phyloP scores from a whole-genome alignment of 768 basidiomycete species.

The Cystobasidium onofrii region DNA sequence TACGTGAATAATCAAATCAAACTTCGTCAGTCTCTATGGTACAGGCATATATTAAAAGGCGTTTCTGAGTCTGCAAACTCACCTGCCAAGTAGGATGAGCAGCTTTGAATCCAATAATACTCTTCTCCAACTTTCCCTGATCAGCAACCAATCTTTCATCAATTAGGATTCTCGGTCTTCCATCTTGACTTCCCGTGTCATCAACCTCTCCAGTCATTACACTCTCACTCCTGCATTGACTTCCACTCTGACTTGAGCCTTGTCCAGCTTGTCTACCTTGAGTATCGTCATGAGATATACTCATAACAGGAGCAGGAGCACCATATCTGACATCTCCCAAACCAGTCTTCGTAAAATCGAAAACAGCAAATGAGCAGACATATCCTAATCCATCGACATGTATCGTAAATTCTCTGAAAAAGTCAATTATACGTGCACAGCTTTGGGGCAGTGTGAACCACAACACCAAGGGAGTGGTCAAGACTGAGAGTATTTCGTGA shows the following conservation, averaged over 20 bases:
- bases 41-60: no score
- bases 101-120: conserved; percentile 85
- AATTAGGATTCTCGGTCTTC: conserved; percentile 52
- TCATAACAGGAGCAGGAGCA: background rate
- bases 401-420: conserved; percentile 95
- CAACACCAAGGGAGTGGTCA: conserved; percentile 86
- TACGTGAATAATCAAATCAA: background rate
- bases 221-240: no score
- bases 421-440: conserved; percentile 85
- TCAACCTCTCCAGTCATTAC: background rate
- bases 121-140: conserved; percentile 97
- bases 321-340: conserved; percentile 6
- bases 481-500: conserved; percentile 79
- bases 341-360: conserved; percentile 61
- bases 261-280: conserved; percentile 46
- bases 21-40: no score
- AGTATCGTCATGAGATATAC: conserved; percentile 43
- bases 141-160: background rate
- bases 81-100: conserved; percentile 33
- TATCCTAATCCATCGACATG: conserved; percentile 95
- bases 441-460: conserved; percentile 86
- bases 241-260: background rate
- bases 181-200: conserved; percentile 54
- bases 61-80: background rate
- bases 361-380: conserved; percentile 95